A percentile compares a stretch with the other conserved stretches of the same genome.
Conservation (phyloP, 2,329 filamentous ascomycete genomes). For the Sclerotiophoma versabilis region DNA sequence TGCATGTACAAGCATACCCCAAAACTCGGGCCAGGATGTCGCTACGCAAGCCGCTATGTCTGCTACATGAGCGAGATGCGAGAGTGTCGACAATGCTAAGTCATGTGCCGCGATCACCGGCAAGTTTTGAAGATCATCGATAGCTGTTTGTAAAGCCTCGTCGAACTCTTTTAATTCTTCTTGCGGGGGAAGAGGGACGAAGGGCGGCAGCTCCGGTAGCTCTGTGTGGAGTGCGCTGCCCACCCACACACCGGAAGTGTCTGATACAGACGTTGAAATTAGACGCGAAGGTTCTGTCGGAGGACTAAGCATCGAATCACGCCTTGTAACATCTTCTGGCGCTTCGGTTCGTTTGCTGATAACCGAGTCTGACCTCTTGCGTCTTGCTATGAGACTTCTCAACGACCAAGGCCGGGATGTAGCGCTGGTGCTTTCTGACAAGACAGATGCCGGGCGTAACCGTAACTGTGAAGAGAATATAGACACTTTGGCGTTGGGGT, state of each 20-base stretch:
- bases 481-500: not conserved
- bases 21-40: conserved; percentile 55
- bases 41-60: conserved; percentile 37
- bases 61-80: conserved; percentile 56
- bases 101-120: conserved; percentile 62
- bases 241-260: too few species aligned
- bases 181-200: conserved; percentile 1
- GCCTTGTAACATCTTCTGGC: not conserved
- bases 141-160: conserved; percentile 6
- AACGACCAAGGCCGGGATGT: not conserved
- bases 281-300: too few species aligned
- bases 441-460: not conserved
- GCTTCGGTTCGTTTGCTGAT: not conserved
- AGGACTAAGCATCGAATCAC: not conserved
- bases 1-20: conserved; percentile 66
- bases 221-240: not conserved
- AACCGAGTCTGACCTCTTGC: not conserved
- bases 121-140: conserved; percentile 18
- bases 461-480: not conserved
- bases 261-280: too few species aligned
- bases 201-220: not conserved
- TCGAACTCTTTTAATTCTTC: conserved; percentile 15
- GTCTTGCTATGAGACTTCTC: not conserved
- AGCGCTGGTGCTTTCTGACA: not conserved
- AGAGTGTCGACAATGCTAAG: conserved; percentile 63